Percentiles rank a stretch among this genome's conserved stretches.
Evolutionary conservation across 2,329 filamentous ascomycete genomes (phyloP).

Genomic region (Dactylellina haptotyla): DNA sequence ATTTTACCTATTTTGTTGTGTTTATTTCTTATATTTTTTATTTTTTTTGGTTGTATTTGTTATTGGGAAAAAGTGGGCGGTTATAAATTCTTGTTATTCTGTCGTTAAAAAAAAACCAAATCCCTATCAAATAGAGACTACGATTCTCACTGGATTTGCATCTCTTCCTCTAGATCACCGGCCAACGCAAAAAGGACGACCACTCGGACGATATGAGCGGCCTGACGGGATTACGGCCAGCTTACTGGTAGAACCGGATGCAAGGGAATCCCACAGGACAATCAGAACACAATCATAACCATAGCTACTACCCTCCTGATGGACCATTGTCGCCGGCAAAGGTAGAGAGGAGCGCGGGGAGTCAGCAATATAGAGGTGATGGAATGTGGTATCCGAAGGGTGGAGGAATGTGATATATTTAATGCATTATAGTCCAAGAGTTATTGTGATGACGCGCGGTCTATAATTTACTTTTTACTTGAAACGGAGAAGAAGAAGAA

Average conservation of each 20-base stretch:
- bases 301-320: background rate
- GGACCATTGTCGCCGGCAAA: constrained; percentile 3
- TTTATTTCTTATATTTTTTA: constrained; percentile 13
- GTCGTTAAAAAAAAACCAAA: too few species aligned
- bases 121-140: constrained; percentile 3
- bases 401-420: background rate
- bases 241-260: constrained; percentile 67
- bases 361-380: background rate
- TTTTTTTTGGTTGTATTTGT: constrained; percentile 12
- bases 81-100: too few species aligned
- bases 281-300: background rate
- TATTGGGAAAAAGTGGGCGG: background rate
- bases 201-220: constrained; percentile 65
- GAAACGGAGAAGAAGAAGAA: too few species aligned
- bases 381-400: background rate
- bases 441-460: too few species aligned
- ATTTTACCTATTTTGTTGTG: background rate
- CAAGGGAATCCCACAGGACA: too few species aligned
- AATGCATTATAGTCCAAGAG: background rate
- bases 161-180: constrained; percentile 67
- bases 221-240: constrained; percentile 70
- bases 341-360: constrained; percentile 4
- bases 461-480: too few species aligned
- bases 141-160: background rate
- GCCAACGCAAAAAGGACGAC: constrained; percentile 77